These are phyloP conservation scores for Trametes villosa DNA, from an alignment of 768 basidiomycete species.

Conservation along the genomic window DNA sequence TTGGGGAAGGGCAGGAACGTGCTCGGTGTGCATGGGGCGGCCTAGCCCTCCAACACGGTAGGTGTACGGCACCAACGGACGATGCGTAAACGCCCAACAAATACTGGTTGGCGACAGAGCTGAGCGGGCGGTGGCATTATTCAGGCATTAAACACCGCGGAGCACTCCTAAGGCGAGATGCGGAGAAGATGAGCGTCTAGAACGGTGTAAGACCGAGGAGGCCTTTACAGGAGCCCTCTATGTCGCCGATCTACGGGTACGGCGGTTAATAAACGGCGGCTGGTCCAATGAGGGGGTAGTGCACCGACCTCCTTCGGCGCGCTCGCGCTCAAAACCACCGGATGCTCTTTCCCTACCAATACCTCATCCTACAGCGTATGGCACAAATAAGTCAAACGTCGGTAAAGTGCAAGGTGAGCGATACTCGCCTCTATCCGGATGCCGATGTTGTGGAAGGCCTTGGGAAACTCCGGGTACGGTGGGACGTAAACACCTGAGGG, in stretches of 20 bases:
- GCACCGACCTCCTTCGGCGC: conserved; percentile 80
- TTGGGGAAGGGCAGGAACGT: no score
- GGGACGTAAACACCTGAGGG: conserved; percentile 85
- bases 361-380: conserved; percentile 64
- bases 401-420: background rate
- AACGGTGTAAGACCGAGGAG: conserved; percentile 63
- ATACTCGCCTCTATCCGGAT: conserved; percentile 73
- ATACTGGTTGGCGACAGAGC: no score
- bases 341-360: conserved; percentile 62
- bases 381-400: background rate
- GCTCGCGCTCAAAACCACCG: conserved; percentile 64
- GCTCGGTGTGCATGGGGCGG: no score
- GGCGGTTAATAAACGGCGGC: no score
- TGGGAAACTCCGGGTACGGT: conserved; percentile 75
- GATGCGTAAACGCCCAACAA: no score
- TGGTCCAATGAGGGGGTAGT: background rate
- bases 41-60: no score
- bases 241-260: conserved; percentile 58
- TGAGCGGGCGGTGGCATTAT: no score
- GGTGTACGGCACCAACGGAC: no score
- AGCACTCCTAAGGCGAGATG: no score
- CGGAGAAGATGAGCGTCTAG: no score
- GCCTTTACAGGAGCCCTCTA: conserved; percentile 83
- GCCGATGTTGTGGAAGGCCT: conserved; percentile 87
- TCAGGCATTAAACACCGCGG: no score